These are phyloP conservation scores for Mycena albidolilacea DNA, from an alignment of 768 basidiomycete species.

Conservation along the genomic window DNA sequence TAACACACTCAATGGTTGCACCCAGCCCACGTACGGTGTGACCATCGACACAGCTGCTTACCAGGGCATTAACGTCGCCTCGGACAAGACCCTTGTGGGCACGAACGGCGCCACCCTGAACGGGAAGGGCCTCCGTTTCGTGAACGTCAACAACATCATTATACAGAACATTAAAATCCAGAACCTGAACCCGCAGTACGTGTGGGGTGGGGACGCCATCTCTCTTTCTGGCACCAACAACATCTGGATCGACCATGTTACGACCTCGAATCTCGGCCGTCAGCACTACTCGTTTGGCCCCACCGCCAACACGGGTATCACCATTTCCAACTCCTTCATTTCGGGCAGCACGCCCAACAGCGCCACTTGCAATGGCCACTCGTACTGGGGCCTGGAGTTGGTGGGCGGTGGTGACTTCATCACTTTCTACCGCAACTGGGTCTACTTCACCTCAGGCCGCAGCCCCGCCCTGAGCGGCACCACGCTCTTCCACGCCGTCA, in stretches of 20 bases:
- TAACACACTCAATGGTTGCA: not conserved
- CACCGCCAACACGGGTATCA: no score
- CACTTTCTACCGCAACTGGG: not conserved
- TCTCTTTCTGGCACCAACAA: not conserved
- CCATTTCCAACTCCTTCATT: not conserved
- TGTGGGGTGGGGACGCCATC: not conserved
- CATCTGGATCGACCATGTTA: constrained; percentile 3
- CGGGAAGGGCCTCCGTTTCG: constrained; percentile 1
- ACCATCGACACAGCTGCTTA: not conserved
- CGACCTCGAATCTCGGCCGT: not conserved
- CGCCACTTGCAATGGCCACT: not conserved
- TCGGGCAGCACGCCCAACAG: not conserved
- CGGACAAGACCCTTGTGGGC: constrained; percentile 1
- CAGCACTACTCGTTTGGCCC: no score
- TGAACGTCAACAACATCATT: not conserved
- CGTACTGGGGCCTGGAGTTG: constrained; percentile 5
- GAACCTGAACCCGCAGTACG: constrained; percentile 6
- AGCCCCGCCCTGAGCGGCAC: constrained; percentile 6
- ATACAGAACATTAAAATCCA: not conserved
- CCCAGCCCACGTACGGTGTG: not conserved
- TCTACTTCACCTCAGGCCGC: not conserved
- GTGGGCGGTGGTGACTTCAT: not conserved
- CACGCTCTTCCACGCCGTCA: constrained; percentile 3
- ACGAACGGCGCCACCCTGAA: not conserved
- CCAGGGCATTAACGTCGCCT: not conserved